These are phyloP conservation scores for Ustilago curta DNA, from an alignment of 1,284 basidiomycete species.

Conservation along the genomic window DNA sequence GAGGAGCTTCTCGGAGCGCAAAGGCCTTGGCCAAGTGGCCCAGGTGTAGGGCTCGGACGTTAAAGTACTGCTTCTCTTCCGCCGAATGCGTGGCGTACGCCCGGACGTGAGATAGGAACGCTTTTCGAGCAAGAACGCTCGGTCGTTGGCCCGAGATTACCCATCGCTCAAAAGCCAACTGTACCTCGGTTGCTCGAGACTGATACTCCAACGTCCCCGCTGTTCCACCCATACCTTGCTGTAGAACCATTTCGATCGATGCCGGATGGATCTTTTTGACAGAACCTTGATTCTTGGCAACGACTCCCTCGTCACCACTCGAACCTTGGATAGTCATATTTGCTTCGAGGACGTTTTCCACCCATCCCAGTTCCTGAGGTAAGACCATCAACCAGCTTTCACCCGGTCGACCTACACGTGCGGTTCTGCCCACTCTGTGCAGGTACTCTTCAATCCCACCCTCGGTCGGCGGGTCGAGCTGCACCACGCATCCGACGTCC, in stretches of 20 bases:
- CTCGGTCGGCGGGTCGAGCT: slow-evolving; percentile 97
- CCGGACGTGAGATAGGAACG: slow-evolving; percentile 90
- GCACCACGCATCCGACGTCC: slow-evolving; percentile 91
- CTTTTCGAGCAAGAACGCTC: slow-evolving; percentile 81
- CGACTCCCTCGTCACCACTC: not conserved
- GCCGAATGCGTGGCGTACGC: slow-evolving; percentile 98
- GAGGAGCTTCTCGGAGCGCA: slow-evolving; percentile 91
- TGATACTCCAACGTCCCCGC: slow-evolving; percentile 77
- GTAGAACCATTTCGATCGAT: slow-evolving; percentile 51
- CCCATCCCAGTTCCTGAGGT: slow-evolving; percentile 88
- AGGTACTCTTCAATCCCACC: slow-evolving; percentile 96
- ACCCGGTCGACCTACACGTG: slow-evolving; percentile 86
- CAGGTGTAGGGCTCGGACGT: slow-evolving; percentile 90
- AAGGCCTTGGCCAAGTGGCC: slow-evolving; percentile 98
- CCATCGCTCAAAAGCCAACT: slow-evolving; percentile 95
- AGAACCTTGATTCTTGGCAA: slow-evolving; percentile 20
- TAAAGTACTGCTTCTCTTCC: slow-evolving; percentile 94
- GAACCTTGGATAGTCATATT: slow-evolving; percentile 33
- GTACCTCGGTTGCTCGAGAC: slow-evolving; percentile 91
- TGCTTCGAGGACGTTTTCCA: slow-evolving; percentile 78
- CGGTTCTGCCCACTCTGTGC: slow-evolving; percentile 95
- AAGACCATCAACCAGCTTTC: slow-evolving; percentile 93
- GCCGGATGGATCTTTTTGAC: slow-evolving; percentile 34
- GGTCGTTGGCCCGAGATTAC: slow-evolving; percentile 83
- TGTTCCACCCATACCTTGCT: slow-evolving; percentile 81